phyloP scores from a whole-genome alignment of 225 moss, liverwort and hornwort species.

The Anthoceros angustus region DNA sequence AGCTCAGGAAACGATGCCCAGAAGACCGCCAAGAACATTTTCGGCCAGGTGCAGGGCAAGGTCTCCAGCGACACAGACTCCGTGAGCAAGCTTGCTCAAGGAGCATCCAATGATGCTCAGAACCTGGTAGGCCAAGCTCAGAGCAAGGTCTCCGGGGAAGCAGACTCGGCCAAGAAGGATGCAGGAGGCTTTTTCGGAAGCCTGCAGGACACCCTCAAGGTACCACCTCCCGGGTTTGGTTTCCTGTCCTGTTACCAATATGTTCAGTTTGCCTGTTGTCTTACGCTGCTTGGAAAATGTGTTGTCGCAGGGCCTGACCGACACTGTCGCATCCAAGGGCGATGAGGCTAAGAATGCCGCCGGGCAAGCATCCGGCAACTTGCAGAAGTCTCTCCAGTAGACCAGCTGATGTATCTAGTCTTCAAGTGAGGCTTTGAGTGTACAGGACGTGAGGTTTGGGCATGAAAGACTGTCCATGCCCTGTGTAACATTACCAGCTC shows the following conservation, averaged over 20 bases:
- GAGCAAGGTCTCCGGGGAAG: neutral
- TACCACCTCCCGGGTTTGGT: neutral
- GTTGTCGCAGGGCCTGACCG: neutral
- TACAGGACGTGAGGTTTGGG: neutral
- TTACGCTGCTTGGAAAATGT: neutral
- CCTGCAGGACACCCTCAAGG: constrained; percentile 1
- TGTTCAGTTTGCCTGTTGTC: too few relatives aligned
- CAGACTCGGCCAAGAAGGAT: neutral
- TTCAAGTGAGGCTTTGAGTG: neutral
- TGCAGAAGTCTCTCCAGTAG: neutral
- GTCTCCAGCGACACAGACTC: neutral
- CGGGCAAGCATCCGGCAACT: neutral
- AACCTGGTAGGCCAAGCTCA: neutral
- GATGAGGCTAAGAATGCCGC: neutral
- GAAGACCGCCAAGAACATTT: neutral
- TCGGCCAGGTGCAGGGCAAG: constrained; percentile 1
- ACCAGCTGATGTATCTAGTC: neutral
- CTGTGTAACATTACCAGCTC: neutral
- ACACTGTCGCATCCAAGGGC: constrained; percentile 3
- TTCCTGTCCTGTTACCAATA: too few relatives aligned
- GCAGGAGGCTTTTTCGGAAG: neutral
- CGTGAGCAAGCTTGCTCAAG: neutral
- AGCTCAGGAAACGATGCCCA: neutral
- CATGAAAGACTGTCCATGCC: too few relatives aligned
- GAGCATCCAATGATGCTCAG: neutral